These are phyloP conservation scores for Lactifluus volemus DNA, from an alignment of 768 basidiomycete species.

Conservation along the genomic window DNA sequence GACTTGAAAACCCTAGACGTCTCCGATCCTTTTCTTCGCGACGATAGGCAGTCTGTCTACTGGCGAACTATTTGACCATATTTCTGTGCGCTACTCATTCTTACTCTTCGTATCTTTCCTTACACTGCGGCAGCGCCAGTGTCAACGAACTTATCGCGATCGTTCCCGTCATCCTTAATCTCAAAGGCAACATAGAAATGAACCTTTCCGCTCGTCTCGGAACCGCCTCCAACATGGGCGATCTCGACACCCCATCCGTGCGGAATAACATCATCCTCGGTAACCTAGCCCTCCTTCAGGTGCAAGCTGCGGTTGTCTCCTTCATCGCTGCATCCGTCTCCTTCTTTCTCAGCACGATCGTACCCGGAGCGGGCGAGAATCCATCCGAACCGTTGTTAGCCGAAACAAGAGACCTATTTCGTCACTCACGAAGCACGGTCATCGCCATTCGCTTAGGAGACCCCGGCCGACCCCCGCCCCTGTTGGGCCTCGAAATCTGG, in stretches of 20 bases:
- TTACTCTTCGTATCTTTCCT: slow-evolving; percentile 55
- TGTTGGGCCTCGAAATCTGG: slow-evolving; percentile 8
- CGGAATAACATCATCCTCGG: slow-evolving; percentile 66
- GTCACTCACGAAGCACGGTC: neutral
- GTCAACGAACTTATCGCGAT: slow-evolving; percentile 97
- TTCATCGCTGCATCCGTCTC: slow-evolving; percentile 75
- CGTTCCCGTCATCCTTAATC: slow-evolving; percentile 86
- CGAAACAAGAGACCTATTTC: neutral
- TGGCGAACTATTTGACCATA: slow-evolving; percentile 79
- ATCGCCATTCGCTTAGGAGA: neutral
- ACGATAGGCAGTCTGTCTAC: slow-evolving; percentile 82
- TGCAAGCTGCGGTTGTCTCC: slow-evolving; percentile 87
- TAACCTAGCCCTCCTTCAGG: slow-evolving; percentile 80
- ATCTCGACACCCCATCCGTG: slow-evolving; percentile 63
- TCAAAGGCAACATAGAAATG: slow-evolving; percentile 99
- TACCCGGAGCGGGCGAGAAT: slow-evolving; percentile 32
- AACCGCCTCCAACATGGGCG: slow-evolving; percentile 89
- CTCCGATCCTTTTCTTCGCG: slow-evolving; percentile 79
- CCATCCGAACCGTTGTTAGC: neutral
- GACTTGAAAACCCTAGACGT: slow-evolving; percentile 42
- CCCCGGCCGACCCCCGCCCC: slow-evolving; percentile 3
- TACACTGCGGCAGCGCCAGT: slow-evolving; percentile 42
- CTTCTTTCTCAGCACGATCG: slow-evolving; percentile 58
- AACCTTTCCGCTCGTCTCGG: slow-evolving; percentile 93
- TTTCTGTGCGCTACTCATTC: slow-evolving; percentile 47